Conservation (phyloP, 1,284 basidiomycete genomes). For the Mycena citricolor region DNA sequence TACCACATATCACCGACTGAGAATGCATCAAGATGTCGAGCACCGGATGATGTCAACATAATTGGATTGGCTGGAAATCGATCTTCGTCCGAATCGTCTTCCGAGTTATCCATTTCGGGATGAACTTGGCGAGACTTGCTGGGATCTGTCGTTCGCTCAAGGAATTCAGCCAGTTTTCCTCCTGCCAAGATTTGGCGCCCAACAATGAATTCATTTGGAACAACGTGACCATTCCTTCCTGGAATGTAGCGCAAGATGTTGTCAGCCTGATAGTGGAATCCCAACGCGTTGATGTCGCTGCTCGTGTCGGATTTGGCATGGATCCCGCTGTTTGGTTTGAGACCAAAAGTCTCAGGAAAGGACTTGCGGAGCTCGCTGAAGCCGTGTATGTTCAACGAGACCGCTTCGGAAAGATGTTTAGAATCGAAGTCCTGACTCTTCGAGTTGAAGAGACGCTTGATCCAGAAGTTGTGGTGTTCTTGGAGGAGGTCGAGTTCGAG, state of each 20-base stretch:
- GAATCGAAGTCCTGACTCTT: slow-evolving; percentile 13
- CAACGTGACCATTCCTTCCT: slow-evolving; percentile 1
- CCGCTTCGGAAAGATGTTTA: slow-evolving; percentile 8
- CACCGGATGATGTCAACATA: no score
- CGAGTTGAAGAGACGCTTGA: slow-evolving; percentile 17
- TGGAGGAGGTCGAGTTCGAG: slow-evolving; percentile 26
- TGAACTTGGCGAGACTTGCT: no score
- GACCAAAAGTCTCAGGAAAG: slow-evolving; percentile 7
- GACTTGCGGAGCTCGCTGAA: slow-evolving; percentile 5
- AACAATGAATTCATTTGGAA: slow-evolving; percentile 4
- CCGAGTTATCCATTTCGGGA: no score
- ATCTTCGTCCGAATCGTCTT: no score
- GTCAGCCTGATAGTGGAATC: slow-evolving; percentile 2
- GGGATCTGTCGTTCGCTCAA: slow-evolving; percentile 18
- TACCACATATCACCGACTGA: no score
- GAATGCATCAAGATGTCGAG: no score
- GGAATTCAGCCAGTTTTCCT: slow-evolving; percentile 14
- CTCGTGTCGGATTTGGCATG: neutral
- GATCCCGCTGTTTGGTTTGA: neutral
- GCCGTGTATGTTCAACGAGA: slow-evolving; percentile 10
- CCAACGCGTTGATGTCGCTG: slow-evolving; percentile 6
- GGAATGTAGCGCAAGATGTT: slow-evolving; percentile 4
- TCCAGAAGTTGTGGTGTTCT: slow-evolving; percentile 28
- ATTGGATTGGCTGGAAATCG: no score
- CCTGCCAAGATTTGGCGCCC: slow-evolving; percentile 5